Conservation (phyloP, 208 protist genomes). For the Tritrichomonas musculus region DNA sequence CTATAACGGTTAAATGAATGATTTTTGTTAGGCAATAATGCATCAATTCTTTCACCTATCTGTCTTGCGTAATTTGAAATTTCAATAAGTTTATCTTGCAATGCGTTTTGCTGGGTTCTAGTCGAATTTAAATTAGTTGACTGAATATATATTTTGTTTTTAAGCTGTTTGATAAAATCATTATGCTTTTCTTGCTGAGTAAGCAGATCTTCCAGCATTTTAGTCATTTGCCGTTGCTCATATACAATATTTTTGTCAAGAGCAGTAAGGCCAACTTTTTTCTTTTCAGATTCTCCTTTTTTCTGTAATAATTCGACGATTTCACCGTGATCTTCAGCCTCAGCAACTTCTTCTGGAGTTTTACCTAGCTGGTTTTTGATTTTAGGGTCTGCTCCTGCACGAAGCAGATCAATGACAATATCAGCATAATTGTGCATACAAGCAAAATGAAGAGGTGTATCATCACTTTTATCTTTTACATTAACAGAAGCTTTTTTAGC, state of each 20-base stretch:
- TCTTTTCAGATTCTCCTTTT: neutral
- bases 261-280: neutral
- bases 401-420: neutral
- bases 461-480: neutral
- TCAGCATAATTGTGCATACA: neutral
- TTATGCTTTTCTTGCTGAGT: neutral
- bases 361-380: neutral
- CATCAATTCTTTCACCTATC: neutral
- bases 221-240: neutral
- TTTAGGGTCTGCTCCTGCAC: neutral
- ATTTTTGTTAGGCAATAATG: neutral
- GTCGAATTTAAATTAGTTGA: neutral
- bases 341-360: neutral
- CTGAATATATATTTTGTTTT: neutral
- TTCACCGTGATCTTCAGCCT: neutral
- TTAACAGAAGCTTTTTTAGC: neutral
- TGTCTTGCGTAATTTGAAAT: neutral
- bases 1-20: neutral
- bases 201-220: neutral
- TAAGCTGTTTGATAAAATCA: neutral
- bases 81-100: neutral
- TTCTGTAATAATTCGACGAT: neutral
- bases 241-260: neutral
- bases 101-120: neutral
- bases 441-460: slow-evolving; percentile 18